Evolutionary conservation across 208 protist species (phyloP).

Genomic region (Leishmania aethiopica): DNA sequence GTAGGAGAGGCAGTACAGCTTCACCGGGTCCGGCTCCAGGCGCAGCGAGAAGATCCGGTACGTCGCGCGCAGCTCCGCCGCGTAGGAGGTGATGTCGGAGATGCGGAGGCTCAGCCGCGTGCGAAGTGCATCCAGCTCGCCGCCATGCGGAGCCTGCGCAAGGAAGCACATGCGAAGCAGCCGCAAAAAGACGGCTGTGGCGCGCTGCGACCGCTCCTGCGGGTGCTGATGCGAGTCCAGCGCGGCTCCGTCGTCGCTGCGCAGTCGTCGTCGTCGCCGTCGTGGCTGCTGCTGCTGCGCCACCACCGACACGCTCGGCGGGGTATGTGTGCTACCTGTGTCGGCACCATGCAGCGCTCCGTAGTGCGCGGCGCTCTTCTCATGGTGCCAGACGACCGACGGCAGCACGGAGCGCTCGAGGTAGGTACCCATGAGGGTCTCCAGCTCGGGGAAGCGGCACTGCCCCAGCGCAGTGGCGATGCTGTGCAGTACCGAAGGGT

Average conservation of each 20-base stretch:
- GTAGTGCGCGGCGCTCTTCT: neutral
- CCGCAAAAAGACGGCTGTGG: constrained; percentile 28
- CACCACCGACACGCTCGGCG: neutral
- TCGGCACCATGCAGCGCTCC: neutral
- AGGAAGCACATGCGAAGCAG: constrained; percentile 71
- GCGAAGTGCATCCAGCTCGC: constrained; percentile 69
- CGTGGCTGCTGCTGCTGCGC: neutral
- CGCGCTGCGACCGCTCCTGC: constrained; percentile 5
- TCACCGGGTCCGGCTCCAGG: constrained; percentile 53
- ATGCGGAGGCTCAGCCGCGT: constrained; percentile 58
- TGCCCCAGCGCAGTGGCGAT: constrained; percentile 43
- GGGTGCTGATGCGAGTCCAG: neutral
- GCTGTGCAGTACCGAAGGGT: constrained; percentile 43
- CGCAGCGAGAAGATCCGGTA: constrained; percentile 59
- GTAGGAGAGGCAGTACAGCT: constrained; percentile 76
- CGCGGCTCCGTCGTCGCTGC: constrained; percentile 2
- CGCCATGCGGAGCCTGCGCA: constrained; percentile 48
- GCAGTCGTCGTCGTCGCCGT: neutral
- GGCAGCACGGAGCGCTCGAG: constrained; percentile 41
- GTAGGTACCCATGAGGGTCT: constrained; percentile 35
- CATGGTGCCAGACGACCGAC: constrained; percentile 28
- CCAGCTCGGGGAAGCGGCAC: constrained; percentile 48
- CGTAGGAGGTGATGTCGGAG: constrained; percentile 55
- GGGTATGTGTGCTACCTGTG: neutral
- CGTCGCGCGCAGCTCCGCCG: constrained; percentile 34